Evolutionary conservation across 345 rosid genomes (phyloP), one percentile per base, ranked within the genome.

Genomic region (Leavenworthia alabamica): DNA sequence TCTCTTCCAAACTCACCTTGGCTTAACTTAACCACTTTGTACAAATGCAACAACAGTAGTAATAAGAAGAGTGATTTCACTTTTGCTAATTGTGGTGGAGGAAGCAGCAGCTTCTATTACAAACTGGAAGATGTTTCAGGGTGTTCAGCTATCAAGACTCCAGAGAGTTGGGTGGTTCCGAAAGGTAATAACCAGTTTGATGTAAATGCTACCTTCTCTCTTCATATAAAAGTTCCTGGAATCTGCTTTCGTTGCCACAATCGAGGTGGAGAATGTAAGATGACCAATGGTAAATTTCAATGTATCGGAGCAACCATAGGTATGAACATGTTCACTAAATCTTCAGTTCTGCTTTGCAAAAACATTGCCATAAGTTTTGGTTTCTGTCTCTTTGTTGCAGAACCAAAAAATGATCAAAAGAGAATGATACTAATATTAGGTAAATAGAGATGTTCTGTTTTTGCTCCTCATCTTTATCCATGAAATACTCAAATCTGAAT

Each of bases 1-100:
- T 68, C 76, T 48, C 55, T 77, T 37, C 71, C 81, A 23, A 8
- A 14, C 7, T 58, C 62, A 9, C 80, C 80, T 11, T 73, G 44
- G 55, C 48, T 75, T 1, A 0, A 4, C 0, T 23, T 67, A n/a
- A 4, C 26, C 26, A 48, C 49, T 52, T 17, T 80, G 62, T 67
- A 60, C 69, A 71, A 51, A 55, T 82, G 83, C 55, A 31, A 57
- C 29, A 45, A 8, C 26, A 32, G 3, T 3, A 32, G 2, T n/a
- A 16, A 17, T n/a, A 16, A 17, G 13, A 11, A 12, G 27, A 35
- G 43, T 7, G 41, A 4, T 14, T 10, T 43, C 29, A 4, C 1
- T 5, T 40, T n/a, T 31, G 19, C 3, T 2, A 14, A 9, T 16
- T 77, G 81, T 69, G 2, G 32, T 3, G 47, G 50, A 59, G 54